These are phyloP conservation scores for Vaccinium macrocarpon DNA, from an alignment of 148 eudicot species.

Conservation along the genomic window DNA sequence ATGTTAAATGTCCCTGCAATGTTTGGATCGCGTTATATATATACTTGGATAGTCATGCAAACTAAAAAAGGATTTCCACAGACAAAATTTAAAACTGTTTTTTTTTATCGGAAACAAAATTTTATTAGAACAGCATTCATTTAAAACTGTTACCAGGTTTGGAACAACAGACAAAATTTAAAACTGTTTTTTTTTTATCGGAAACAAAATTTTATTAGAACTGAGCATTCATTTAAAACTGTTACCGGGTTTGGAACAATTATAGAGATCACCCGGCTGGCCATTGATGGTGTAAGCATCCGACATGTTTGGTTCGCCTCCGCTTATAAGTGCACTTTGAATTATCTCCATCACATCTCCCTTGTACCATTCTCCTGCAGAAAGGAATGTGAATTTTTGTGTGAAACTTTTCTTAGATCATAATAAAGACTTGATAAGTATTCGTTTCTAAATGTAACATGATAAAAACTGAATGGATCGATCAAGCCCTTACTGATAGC, in stretches of 20 bases:
- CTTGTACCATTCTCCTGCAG: conserved; percentile 23
- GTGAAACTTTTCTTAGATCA: neutral
- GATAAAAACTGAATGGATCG: no score
- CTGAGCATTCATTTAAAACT: neutral
- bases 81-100: neutral
- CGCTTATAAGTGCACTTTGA: conserved; percentile 8
- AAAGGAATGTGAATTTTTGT: neutral
- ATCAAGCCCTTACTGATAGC: no score
- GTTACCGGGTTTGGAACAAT: conserved; percentile 26
- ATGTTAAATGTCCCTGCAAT: conserved; percentile 20
- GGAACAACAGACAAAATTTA: conserved; percentile 14
- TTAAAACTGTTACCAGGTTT: conserved; percentile 7
- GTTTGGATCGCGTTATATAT: neutral
- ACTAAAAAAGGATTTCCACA: neutral
- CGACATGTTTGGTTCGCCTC: conserved; percentile 23
- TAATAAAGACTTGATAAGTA: neutral
- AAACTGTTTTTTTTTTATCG: no score
- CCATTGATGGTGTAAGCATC: conserved; percentile 37
- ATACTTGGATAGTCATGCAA: neutral
- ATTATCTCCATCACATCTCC: conserved; percentile 29
- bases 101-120: no score
- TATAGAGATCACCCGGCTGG: conserved; percentile 31
- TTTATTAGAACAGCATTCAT: neutral
- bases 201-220: no score
- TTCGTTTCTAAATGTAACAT: neutral